Conservation (phyloP, 345 rosid species). For the Physaria fendleri region DNA sequence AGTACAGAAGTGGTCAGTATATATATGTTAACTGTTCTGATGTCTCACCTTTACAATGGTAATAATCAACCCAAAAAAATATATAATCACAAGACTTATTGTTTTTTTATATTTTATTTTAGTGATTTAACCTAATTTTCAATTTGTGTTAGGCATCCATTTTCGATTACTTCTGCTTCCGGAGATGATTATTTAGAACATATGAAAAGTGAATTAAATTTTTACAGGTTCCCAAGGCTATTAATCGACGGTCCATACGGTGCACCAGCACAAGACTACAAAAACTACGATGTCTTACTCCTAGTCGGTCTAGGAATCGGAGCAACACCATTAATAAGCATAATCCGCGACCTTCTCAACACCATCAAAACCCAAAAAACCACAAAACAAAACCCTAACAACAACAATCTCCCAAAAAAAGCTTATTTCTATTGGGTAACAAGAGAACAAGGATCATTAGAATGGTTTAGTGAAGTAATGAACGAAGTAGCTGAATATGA, state of each 20-base stretch:
- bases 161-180: conserved; percentile 64
- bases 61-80: background rate
- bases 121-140: background rate
- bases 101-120: background rate
- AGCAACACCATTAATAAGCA: conserved; percentile 78
- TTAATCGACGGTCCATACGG: conserved; percentile 78
- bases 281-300: conserved; percentile 64
- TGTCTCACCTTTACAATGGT: conserved; percentile 71
- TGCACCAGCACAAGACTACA: conserved; percentile 82
- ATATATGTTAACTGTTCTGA: conserved; percentile 67
- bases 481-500: conserved; percentile 60
- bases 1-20: conserved; percentile 66
- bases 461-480: conserved; percentile 76
- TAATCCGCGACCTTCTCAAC: conserved; percentile 66
- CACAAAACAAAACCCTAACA: conserved; percentile 30
- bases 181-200: conserved; percentile 40
- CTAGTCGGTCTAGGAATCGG: conserved; percentile 81
- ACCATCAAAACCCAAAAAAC: conserved; percentile 64
- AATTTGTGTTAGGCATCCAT: conserved; percentile 47
- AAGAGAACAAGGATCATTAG: conserved; percentile 74
- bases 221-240: conserved; percentile 54
- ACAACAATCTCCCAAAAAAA: conserved; percentile 34
- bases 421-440: conserved; percentile 88
- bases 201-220: no score
- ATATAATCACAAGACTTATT: background rate